phyloP scores from a whole-genome alignment of 176 grass and related monocot species.

The Rhipidocladum racemiflorum region DNA sequence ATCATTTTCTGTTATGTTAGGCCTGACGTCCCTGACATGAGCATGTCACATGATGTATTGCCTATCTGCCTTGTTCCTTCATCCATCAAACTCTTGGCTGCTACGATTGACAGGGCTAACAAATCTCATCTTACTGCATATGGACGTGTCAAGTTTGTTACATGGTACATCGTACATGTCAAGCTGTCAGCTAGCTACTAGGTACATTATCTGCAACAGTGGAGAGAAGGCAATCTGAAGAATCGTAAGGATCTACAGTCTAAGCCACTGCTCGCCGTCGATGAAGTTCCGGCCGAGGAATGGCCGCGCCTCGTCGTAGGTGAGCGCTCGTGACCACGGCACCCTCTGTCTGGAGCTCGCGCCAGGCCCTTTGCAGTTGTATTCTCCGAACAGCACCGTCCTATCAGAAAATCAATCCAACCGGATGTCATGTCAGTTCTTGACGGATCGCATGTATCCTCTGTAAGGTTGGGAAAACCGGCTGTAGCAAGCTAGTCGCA shows the following conservation, averaged over 20 bases:
- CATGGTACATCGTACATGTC: conserved; percentile 26
- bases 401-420: conserved; percentile 32
- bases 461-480: background rate
- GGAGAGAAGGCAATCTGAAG: background rate
- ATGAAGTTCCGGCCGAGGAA: conserved; percentile 71
- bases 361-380: conserved; percentile 65
- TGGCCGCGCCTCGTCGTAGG: conserved; percentile 65
- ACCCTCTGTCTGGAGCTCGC: conserved; percentile 57
- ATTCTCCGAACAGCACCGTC: conserved; percentile 77
- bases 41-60: conserved; percentile 25
- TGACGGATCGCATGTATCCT: background rate
- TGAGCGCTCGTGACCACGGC: conserved; percentile 73
- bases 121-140: conserved; percentile 9
- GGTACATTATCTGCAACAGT: conserved; percentile 19
- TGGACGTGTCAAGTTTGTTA: conserved; percentile 28
- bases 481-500: background rate
- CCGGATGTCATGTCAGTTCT: conserved; percentile 13
- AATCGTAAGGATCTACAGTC: conserved; percentile 40
- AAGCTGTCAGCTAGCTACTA: conserved; percentile 8
- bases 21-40: conserved; percentile 15
- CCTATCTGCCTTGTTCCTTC: conserved; percentile 14
- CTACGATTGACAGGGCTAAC: background rate
- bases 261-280: conserved; percentile 78
- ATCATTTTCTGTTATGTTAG: conserved; percentile 41
- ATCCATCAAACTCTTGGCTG: background rate